These are phyloP conservation scores for Triglochin maritima DNA, from an alignment of 106 monocot species.

Conservation along the genomic window DNA sequence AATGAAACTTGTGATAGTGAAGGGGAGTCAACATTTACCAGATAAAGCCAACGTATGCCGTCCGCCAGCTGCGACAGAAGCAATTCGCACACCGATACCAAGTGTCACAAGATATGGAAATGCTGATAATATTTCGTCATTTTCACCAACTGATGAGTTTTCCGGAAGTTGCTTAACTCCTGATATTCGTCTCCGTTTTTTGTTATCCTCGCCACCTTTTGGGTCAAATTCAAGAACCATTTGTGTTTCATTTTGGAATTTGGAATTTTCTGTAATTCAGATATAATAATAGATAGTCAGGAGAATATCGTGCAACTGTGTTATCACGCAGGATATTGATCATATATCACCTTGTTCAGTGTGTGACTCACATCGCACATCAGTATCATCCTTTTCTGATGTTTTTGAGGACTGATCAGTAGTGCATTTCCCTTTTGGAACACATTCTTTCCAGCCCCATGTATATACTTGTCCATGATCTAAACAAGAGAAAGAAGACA, in stretches of 20 bases:
- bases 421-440: conserved; percentile 56
- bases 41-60: conserved; percentile 79
- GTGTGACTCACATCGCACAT: conserved; percentile 19
- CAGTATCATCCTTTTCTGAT: conserved; percentile 35
- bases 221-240: conserved; percentile 28
- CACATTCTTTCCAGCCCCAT: conserved; percentile 99
- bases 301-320: too few relatives aligned
- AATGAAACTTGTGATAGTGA: too few relatives aligned
- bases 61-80: conserved; percentile 77
- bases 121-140: conserved; percentile 66
- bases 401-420: conserved; percentile 19
- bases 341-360: conserved; percentile 52
- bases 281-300: neutral
- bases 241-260: conserved; percentile 15
- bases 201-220: conserved; percentile 41
- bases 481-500: conserved; percentile 6
- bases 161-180: conserved; percentile 55
- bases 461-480: conserved; percentile 72
- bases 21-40: conserved; percentile 25
- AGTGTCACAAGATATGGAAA: conserved; percentile 68
- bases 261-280: conserved; percentile 52
- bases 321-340: too few relatives aligned
- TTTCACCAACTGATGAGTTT: conserved; percentile 28
- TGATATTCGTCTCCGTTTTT: conserved; percentile 65
- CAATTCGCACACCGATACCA: conserved; percentile 45